Conservation (phyloP, 345 rosid genomes). For the Aquilaria malaccensis region DNA sequence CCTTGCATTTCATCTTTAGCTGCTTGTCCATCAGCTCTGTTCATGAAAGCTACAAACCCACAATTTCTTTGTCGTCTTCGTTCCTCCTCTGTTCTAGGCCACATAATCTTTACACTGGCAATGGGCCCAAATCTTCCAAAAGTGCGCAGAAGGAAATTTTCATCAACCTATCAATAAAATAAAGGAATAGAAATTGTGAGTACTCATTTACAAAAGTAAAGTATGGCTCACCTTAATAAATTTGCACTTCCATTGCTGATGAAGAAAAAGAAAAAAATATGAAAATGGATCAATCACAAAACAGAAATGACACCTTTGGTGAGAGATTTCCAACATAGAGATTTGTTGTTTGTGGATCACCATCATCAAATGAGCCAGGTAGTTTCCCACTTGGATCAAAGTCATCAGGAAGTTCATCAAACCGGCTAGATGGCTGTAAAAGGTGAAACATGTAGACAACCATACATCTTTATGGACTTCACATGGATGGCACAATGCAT, state of each 20-base stretch:
- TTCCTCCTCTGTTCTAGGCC: constrained; percentile 99
- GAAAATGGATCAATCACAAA: constrained; percentile 6
- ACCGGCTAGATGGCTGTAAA: constrained; percentile 82
- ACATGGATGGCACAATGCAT: background rate
- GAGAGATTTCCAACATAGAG: constrained; percentile 97
- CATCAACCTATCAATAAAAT: constrained; percentile 66
- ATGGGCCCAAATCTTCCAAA: constrained; percentile 99
- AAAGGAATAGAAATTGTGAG: background rate
- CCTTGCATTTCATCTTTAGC: constrained; percentile 99
- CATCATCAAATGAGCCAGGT: constrained; percentile 97
- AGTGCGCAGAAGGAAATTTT: constrained; percentile 93
- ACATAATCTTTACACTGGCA: constrained; percentile 99
- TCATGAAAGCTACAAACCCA: constrained; percentile 98
- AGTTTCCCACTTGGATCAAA: constrained; percentile 97
- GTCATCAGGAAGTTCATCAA: constrained; percentile 96
- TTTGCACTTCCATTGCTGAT: background rate
- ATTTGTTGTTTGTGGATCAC: constrained; percentile 98
- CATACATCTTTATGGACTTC: constrained; percentile 5
- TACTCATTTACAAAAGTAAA: background rate
- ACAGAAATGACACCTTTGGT: constrained; percentile 50
- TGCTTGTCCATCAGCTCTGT: constrained; percentile 97
- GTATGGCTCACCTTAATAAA: background rate
- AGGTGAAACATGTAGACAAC: constrained; percentile 14
- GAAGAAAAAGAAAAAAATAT: too few species aligned
- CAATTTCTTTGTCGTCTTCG: constrained; percentile 88